Evolutionary conservation across 73 alveolate species (phyloP), one percentile per base, ranked within the genome.

Genomic region (Effrenium voratum): DNA sequence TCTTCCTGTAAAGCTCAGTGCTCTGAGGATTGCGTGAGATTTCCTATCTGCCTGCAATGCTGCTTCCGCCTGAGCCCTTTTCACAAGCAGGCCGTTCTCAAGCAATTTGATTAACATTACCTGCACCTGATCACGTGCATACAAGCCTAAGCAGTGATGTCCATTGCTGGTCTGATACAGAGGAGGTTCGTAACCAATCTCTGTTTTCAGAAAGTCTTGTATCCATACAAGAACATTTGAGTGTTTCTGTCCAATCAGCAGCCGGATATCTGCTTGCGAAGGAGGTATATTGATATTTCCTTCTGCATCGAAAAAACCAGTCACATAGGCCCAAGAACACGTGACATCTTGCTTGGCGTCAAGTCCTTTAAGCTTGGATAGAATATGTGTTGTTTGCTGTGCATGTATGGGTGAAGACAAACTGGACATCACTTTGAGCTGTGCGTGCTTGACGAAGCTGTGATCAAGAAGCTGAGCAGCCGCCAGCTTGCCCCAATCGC

Each of bases 291-390:
- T 4, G 8, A 76, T 76, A 41, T 59, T 43, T 3, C 87, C 87
- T 44, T 76, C 87, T 40, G 87, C 87, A 43, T 76, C 87, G 24
- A 76, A 76, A 76, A 76, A 76, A 6, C 87, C 60, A 43, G 87
- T 24, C 5, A 76, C 87, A 43, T 76, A 76, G 4, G 38, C 28
- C 87, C 87, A 76, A 0, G 87, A 41, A 0, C 38, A 36, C 59
- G 36, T 2, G 5, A 46, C 5, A 13, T 24, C 22, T 22, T 68
- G 15, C 28, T 13, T 15, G 5, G 47, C n/a, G n/a, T n/a, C n/a
- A n/a, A n/a, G n/a, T n/a, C n/a, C n/a, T n/a, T n/a, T n/a, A n/a
- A n/a, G n/a, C n/a, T n/a, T n/a, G n/a, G n/a, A n/a, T n/a, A n/a
- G n/a, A n/a, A n/a, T n/a, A n/a, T n/a, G n/a, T n/a, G n/a, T n/a